Base-by-base conservation (phyloP, 257 asterid genomes). In the Przewalskia tangutica region DNA sequence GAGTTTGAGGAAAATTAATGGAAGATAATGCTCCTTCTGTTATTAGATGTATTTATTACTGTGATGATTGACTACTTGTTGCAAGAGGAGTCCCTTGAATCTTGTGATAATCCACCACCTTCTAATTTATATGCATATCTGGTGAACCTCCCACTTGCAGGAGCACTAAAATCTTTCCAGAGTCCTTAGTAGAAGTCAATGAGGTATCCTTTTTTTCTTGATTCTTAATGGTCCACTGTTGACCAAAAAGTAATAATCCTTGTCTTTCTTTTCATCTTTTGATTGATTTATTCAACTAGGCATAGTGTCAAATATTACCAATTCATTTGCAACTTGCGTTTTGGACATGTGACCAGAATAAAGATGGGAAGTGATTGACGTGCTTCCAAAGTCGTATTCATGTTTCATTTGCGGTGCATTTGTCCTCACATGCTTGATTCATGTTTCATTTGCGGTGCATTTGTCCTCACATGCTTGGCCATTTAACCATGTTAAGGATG, bases 81-180 rank as follows among this genome's bases (percentile, higher is more conserved):
- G n/a, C n/a, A n/a, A 58, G 62, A 85, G 81, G 81, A 56, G 81
- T 66, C 81, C 75, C 10, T 75, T 50, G 58, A 80, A 58, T 48
- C 64, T 34, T 66, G 78, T 77, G 38, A 80, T 83, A 53, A 27
- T 75, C 79, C 81, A 65, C 76, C 51, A 51, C 76, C 77, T n/a
- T 76, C 64, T 55, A 73, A 76, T 46, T 32, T 66, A 63, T 78
- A 55, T 54, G 20, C 58, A 73, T 78, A 55, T 55, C 81, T 20
- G 64, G 71, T 85, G 83, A 44, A 46, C 83, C 84, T 76, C 81
- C 84, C 81, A 68, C 77, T 83, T 77, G 56, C 83, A 55, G 77
- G 68, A 76, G 75, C 88, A 83, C 88, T 38, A 50, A 62, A 14
- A n/a, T 60, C 7, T 68, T 73, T 83, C 55, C 20, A 14, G 62